Evolutionary conservation across 805 yeast genomes (phyloP).

Genomic region (Wickerhamiella sergipiensis): DNA sequence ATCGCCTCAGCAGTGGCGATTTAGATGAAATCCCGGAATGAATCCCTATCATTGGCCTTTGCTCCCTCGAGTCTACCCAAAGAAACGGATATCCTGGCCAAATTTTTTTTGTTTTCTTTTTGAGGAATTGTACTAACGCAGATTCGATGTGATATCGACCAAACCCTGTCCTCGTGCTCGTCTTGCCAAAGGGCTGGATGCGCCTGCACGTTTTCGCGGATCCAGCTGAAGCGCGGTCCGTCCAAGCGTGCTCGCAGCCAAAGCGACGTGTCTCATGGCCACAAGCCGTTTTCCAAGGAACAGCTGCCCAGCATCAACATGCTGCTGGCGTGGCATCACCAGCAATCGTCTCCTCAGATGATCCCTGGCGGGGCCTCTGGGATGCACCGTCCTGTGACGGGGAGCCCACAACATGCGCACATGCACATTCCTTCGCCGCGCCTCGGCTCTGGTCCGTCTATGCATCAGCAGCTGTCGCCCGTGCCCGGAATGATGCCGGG

Average conservation of each 20-base stretch:
- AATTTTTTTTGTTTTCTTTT: too few relatives aligned
- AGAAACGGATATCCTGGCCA: not conserved
- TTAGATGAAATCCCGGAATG: too few relatives aligned
- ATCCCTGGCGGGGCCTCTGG: not conserved
- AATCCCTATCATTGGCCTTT: too few relatives aligned
- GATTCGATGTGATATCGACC: slow-evolving; percentile 30
- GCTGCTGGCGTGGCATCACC: slow-evolving; percentile 7
- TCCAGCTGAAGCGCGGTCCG: slow-evolving; percentile 52
- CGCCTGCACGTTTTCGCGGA: slow-evolving; percentile 39
- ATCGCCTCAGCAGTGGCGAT: too few relatives aligned
- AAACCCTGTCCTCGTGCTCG: slow-evolving; percentile 27
- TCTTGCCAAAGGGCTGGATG: slow-evolving; percentile 41
- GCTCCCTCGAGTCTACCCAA: too few relatives aligned
- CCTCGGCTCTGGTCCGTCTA: not conserved
- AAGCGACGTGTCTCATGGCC: slow-evolving; percentile 5
- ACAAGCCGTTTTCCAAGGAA: not conserved
- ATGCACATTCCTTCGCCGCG: not conserved
- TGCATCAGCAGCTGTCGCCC: not conserved
- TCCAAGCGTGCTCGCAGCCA: slow-evolving; percentile 32
- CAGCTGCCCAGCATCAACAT: slow-evolving; percentile 10
- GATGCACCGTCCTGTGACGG: not conserved
- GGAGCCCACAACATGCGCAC: not conserved
- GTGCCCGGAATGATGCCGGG: not conserved
- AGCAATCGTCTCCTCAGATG: not conserved
- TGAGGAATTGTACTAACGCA: slow-evolving; percentile 8